phyloP scores from a whole-genome alignment of 495 filamentous ascomycete species.

The Neurospora sp. region DNA sequence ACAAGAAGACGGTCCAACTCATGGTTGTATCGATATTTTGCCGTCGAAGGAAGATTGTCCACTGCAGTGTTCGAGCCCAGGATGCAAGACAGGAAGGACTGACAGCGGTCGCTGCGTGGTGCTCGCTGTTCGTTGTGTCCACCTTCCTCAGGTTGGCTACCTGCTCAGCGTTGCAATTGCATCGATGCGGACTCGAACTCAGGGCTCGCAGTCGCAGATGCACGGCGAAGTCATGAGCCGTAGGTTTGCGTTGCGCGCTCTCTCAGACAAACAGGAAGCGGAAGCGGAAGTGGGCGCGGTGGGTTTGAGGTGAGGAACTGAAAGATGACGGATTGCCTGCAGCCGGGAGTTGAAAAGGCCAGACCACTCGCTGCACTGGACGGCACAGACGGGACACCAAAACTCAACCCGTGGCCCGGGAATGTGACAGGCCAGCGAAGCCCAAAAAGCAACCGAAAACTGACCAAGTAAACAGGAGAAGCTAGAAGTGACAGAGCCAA shows the following conservation, averaged over 20 bases:
- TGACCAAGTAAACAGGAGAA: background rate
- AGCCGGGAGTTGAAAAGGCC: background rate
- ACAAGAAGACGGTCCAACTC: constrained; percentile 56
- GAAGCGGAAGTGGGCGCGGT: background rate
- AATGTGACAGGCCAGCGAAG: background rate
- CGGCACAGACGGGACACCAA: background rate
- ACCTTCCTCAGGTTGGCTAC: constrained; percentile 14
- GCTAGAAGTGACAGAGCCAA: background rate
- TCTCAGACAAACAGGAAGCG: background rate
- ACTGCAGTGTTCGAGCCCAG: background rate
- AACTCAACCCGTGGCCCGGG: background rate
- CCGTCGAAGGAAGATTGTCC: background rate
- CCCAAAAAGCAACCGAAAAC: background rate
- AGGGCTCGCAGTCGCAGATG: background rate
- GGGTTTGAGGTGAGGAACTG: background rate
- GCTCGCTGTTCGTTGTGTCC: background rate
- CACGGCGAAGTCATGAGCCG: background rate
- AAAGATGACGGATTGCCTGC: background rate
- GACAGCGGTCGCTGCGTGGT: background rate
- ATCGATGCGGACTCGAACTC: constrained; percentile 12
- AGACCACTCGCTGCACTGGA: background rate
- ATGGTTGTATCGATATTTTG: constrained; percentile 39
- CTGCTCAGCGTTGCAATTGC: constrained; percentile 17
- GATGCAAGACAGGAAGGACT: background rate
- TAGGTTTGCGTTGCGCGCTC: background rate